Conservation (phyloP, 345 rosid genomes). For the Arabis alpina region DNA sequence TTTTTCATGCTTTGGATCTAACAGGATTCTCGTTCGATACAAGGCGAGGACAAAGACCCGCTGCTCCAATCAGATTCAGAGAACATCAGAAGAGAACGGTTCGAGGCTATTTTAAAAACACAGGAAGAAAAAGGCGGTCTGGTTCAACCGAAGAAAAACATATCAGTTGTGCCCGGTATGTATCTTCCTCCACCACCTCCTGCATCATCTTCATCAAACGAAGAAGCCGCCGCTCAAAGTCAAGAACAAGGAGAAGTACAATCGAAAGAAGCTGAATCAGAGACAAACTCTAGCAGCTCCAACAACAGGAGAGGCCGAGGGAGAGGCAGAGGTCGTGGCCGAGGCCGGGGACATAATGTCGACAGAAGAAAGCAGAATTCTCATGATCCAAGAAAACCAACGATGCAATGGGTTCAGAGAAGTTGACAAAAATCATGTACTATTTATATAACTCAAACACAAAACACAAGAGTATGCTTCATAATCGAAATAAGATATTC, state of each 20-base stretch:
- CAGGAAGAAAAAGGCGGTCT: constrained; percentile 74
- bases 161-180: constrained; percentile 73
- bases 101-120: constrained; percentile 56
- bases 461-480: constrained; percentile 21
- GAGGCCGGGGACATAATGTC: constrained; percentile 18
- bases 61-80: constrained; percentile 63
- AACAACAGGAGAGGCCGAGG: constrained; percentile 38
- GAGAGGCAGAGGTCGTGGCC: neutral
- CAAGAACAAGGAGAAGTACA: constrained; percentile 46
- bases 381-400: constrained; percentile 37
- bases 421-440: constrained; percentile 20
- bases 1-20: neutral
- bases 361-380: constrained; percentile 34
- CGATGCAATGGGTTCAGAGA: constrained; percentile 43
- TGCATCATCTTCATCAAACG: constrained; percentile 28
- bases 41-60: constrained; percentile 41
- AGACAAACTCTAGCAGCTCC: constrained; percentile 44
- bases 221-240: constrained; percentile 41
- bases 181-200: constrained; percentile 60
- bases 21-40: constrained; percentile 48
- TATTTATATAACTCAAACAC: neutral
- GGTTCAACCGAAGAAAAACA: constrained; percentile 62
- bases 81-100: constrained; percentile 64
- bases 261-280: constrained; percentile 33
- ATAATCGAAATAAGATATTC: neutral